A percentile compares a stretch with the other conserved stretches of the same genome.
These are phyloP conservation scores for Nephelium lappaceum DNA, from an alignment of 345 rosid species.

Conservation along the genomic window DNA sequence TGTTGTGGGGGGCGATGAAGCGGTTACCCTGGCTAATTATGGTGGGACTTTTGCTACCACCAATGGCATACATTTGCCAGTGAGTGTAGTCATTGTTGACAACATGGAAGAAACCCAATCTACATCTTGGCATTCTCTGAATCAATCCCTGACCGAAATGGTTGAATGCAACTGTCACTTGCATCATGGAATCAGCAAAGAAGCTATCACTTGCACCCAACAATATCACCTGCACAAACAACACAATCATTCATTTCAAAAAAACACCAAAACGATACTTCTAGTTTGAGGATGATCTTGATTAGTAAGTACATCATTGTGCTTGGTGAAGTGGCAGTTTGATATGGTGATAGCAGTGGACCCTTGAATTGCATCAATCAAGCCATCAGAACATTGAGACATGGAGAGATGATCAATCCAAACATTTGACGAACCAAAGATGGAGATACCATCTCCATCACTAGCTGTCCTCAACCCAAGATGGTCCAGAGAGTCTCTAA, in stretches of 20 bases:
- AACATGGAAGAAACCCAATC: conserved; percentile 75
- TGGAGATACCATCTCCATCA: conserved; percentile 70
- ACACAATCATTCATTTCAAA: background rate
- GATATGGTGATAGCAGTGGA: conserved; percentile 72
- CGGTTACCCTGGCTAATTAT: conserved; percentile 77
- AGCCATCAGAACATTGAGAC: conserved; percentile 54
- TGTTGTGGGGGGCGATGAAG: conserved; percentile 62
- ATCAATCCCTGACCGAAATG: conserved; percentile 74
- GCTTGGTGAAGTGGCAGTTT: conserved; percentile 65
- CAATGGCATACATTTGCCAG: conserved; percentile 80
- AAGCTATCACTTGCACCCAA: conserved; percentile 60
- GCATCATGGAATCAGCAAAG: conserved; percentile 50
- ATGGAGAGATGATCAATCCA: conserved; percentile 80
- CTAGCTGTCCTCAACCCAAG: conserved; percentile 48
- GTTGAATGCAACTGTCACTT: conserved; percentile 72
- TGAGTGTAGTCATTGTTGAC: conserved; percentile 82
- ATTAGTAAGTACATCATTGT: conserved; percentile 45
- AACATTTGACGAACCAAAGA: conserved; percentile 59
- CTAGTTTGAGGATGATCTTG: background rate
- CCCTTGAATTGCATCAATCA: conserved; percentile 58
- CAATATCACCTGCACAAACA: conserved; percentile 55
- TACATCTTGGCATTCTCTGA: conserved; percentile 80
- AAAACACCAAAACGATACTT: too few relatives aligned
- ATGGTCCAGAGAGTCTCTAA: conserved; percentile 70
- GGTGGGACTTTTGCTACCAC: conserved; percentile 69